Base-by-base conservation (phyloP, 2,329 filamentous ascomycete genomes). In the Aspergillus piperis region DNA sequence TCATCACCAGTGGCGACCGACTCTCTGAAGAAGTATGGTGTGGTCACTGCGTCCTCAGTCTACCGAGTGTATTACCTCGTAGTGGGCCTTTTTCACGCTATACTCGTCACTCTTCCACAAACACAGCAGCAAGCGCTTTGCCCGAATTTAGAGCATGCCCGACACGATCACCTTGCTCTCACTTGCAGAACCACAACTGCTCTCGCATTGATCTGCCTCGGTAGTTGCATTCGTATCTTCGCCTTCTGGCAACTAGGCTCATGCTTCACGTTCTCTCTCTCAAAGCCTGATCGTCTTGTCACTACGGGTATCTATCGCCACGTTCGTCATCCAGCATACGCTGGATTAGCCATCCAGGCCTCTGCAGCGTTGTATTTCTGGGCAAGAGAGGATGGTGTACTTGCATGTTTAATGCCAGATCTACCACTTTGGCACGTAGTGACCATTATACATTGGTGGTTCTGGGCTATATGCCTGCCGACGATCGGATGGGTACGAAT, bases 301-400 rank as follows among this genome's bases (percentile, higher is more conserved):
- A 59, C 51, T 5, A 51, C 58, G 3, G 58, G 58, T 0, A 15
- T 59, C 3, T 38, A 55, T 17, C 10, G 52, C 6, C 38, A 51
- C 36, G 21, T 59, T 3, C 58, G 58, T 1, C 51, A 59, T n/a
- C 58, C 58, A 11, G 54, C 58, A 3, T 59, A 59, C 21, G 50
- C 52, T 10, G 58, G 27, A 5, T 1, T 50, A 13, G 8, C 55
- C 8, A 17, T 41, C 8, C 49, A 38, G 5, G 19, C n/a, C 6
- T 11, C 36, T 8, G 30, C 51, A 1, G 25, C 44, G n/a, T 8
- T 59, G 8, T 13, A 42, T 32, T 36, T 51, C 13, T 51, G 54
- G 19, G 30, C 42, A 32, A 51, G 47, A 11, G n/a, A 23, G 7
- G 2, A 48, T 15, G 57, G 57, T 5, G 4, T 54, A 13, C n/a